phyloP scores from a whole-genome alignment of 2,329 filamentous ascomycete genomes.

The Atkinsonella hypoxylon region DNA sequence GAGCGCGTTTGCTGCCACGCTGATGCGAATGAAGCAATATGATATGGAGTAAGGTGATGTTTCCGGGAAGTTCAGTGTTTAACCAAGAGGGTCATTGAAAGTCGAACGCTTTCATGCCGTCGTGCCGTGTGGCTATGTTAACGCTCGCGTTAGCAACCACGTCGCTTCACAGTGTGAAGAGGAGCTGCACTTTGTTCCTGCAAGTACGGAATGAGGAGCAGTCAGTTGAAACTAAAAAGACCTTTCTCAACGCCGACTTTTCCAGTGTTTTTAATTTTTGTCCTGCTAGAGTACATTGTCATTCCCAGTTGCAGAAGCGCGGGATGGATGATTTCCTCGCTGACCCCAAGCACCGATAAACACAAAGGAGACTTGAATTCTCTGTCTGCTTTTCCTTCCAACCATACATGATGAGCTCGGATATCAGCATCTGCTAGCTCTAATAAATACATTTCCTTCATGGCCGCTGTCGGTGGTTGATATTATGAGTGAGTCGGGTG shows the following conservation, averaged over 20 bases:
- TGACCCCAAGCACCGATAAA: too few species aligned
- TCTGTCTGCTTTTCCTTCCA: too few species aligned
- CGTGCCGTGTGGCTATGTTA: neutral
- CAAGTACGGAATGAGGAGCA: too few species aligned
- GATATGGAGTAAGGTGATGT: too few species aligned
- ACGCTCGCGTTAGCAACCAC: neutral
- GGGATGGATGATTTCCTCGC: neutral
- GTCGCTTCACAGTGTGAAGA: too few species aligned
- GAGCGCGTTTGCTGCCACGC: neutral
- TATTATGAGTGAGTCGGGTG: constrained; percentile 2
- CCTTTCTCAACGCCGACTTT: too few species aligned
- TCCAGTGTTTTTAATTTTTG: neutral
- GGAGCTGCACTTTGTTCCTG: too few species aligned
- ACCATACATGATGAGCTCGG: neutral
- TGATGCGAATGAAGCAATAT: neutral
- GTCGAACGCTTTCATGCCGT: neutral
- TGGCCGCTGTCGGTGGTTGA: neutral
- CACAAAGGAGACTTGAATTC: too few species aligned
- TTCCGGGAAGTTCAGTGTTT: too few species aligned
- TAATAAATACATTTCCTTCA: neutral
- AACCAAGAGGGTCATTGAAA: neutral
- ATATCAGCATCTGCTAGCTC: neutral
- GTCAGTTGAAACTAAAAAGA: too few species aligned
- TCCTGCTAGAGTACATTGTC: neutral
- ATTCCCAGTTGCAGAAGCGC: neutral